Percentiles rank a stretch among this genome's conserved stretches.
Conservation (phyloP, 2,329 filamentous ascomycete genomes). For the Stemphylium vesicarium region DNA sequence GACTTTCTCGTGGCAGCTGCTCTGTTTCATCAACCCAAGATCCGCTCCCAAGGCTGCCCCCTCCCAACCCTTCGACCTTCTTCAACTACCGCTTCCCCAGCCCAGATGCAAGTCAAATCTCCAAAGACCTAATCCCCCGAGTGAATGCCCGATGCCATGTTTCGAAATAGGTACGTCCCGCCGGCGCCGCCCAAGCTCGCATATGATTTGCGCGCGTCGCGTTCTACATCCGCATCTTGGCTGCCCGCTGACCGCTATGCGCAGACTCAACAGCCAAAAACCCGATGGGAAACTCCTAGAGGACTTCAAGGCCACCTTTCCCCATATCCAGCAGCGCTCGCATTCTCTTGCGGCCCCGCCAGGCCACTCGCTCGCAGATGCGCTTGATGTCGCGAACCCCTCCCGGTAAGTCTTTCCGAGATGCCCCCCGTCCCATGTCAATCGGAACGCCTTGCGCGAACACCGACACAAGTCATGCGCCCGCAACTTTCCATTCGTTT, state of each 20-base stretch:
- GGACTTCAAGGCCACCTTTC: slow-evolving; percentile 83
- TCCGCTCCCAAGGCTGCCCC: slow-evolving; percentile 13
- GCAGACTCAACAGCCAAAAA: slow-evolving; percentile 80
- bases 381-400: slow-evolving; percentile 54
- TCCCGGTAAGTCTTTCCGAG: slow-evolving; percentile 49
- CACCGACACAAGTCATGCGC: slow-evolving; percentile 3
- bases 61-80: neutral
- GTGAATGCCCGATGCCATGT: slow-evolving; percentile 41
- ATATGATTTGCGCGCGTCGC: slow-evolving; percentile 40
- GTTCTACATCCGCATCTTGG: slow-evolving; percentile 7
- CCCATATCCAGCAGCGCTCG: slow-evolving; percentile 64
- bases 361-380: slow-evolving; percentile 56
- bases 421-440: slow-evolving; percentile 10
- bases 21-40: slow-evolving; percentile 43
- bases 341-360: slow-evolving; percentile 50
- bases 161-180: slow-evolving; percentile 55
- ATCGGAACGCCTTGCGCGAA: slow-evolving; percentile 4
- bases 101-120: slow-evolving; percentile 7
- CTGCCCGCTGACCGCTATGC: slow-evolving; percentile 19
- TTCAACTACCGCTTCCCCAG: neutral
- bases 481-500: neutral
- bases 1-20: slow-evolving; percentile 40
- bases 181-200: slow-evolving; percentile 3
- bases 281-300: slow-evolving; percentile 83
- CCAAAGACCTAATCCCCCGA: slow-evolving; percentile 5